These are phyloP conservation scores for Allium sativum DNA, from an alignment of 106 monocot species.

Conservation along the genomic window DNA sequence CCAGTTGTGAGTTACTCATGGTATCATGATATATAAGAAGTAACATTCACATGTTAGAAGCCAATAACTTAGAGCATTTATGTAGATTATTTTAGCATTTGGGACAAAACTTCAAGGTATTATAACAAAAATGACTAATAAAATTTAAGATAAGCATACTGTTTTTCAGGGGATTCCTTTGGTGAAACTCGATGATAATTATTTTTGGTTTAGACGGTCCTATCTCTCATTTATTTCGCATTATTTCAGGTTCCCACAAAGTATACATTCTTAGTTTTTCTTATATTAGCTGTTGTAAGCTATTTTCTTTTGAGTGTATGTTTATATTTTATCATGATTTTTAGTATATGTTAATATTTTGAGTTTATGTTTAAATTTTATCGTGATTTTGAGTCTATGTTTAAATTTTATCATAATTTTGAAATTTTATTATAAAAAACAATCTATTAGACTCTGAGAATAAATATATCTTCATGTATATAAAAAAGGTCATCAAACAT, in stretches of 20 bases:
- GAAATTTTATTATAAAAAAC: not conserved
- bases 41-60: too few relatives aligned
- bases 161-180: constrained; percentile 85
- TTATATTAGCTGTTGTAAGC: too few relatives aligned
- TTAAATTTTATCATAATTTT: too few relatives aligned
- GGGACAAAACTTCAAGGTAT: constrained; percentile 91
- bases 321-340: too few relatives aligned
- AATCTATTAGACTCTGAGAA: too few relatives aligned
- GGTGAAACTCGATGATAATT: constrained; percentile 57
- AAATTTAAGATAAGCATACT: constrained; percentile 59
- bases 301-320: too few relatives aligned
- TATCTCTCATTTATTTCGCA: constrained; percentile 73
- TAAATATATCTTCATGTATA: too few relatives aligned
- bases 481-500: too few relatives aligned
- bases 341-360: not conserved
- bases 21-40: too few relatives aligned
- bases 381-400: too few relatives aligned
- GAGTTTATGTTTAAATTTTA: too few relatives aligned
- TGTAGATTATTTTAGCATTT: constrained; percentile 68
- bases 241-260: constrained; percentile 67
- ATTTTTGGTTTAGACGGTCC: constrained; percentile 83
- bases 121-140: constrained; percentile 71
- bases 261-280: too few relatives aligned
- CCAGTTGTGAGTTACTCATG: constrained; percentile 43
- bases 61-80: not conserved